Conservation (phyloP, 352 stramenopile species). For the Phytophthora syringae region DNA sequence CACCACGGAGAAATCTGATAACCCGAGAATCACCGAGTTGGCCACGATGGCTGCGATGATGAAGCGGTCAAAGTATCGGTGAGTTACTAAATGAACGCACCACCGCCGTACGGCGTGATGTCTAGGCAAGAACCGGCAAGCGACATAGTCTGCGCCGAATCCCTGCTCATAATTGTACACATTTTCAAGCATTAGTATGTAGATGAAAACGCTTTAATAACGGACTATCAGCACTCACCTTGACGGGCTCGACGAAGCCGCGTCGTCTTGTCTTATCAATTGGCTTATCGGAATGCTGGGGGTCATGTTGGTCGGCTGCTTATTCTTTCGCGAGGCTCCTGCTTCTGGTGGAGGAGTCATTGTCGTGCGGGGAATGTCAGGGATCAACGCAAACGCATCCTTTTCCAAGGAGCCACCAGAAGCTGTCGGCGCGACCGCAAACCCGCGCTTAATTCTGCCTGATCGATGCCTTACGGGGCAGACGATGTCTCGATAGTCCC, state of each 20-base stretch:
- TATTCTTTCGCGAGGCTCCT: constrained; percentile 17
- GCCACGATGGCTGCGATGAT: constrained; percentile 88
- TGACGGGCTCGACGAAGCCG: constrained; percentile 21
- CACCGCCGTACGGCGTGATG: constrained; percentile 53
- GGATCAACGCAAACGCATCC: constrained; percentile 47
- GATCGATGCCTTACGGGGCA: constrained; percentile 22
- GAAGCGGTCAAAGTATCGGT: constrained; percentile 82
- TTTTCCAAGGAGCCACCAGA: constrained; percentile 45
- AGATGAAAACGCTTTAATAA: background rate
- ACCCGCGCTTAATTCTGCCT: constrained; percentile 45
- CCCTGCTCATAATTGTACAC: constrained; percentile 28
- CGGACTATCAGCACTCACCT: constrained; percentile 2
- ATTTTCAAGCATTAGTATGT: background rate
- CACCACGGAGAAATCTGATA: constrained; percentile 86
- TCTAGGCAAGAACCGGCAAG: constrained; percentile 51
- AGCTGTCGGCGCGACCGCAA: constrained; percentile 40
- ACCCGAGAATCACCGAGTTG: constrained; percentile 88
- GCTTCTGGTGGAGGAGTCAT: constrained; percentile 42
- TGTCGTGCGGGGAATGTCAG: constrained; percentile 32
- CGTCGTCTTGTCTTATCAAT: constrained; percentile 27
- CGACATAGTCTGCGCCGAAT: constrained; percentile 55
- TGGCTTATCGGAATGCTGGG: constrained; percentile 13
- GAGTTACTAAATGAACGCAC: constrained; percentile 58
- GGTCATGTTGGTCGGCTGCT: background rate
- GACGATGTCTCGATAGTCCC: constrained; percentile 22